Conservation (phyloP, 495 filamentous ascomycete genomes). For the Aspergillus leporis region DNA sequence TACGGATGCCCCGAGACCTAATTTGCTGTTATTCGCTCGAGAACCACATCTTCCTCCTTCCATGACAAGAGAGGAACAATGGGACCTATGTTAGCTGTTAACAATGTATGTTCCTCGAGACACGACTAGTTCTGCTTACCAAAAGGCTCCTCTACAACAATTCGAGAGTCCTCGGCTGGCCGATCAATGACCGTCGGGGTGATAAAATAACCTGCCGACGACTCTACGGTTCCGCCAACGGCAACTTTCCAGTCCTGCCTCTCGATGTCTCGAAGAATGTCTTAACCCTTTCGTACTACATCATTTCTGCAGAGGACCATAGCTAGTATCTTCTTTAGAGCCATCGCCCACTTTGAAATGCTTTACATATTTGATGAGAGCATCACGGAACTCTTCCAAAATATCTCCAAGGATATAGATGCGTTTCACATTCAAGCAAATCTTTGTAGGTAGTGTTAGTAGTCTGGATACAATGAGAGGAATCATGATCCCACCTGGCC, state of each 20-base stretch:
- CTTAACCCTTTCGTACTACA: slow-evolving; percentile 58
- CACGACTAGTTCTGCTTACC: no score
- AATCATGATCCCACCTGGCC: slow-evolving; percentile 21
- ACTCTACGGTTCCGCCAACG: slow-evolving; percentile 31
- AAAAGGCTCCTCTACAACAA: slow-evolving; percentile 51
- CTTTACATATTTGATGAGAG: slow-evolving; percentile 57
- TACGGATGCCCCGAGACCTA: slow-evolving; percentile 58
- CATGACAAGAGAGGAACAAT: slow-evolving; percentile 59
- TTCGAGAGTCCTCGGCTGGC: slow-evolving; percentile 51
- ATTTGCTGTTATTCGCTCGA: slow-evolving; percentile 56
- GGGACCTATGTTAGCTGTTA: slow-evolving; percentile 39
- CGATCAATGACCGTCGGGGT: slow-evolving; percentile 60
- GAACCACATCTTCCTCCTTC: slow-evolving; percentile 58
- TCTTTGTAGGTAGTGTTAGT: no score
- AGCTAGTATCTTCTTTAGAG: slow-evolving; percentile 38
- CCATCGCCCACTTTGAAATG: slow-evolving; percentile 49
- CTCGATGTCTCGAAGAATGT: slow-evolving; percentile 47
- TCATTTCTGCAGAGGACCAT: slow-evolving; percentile 62
- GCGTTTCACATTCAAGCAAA: slow-evolving; percentile 65
- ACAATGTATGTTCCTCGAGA: no score
- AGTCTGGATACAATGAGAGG: no score
- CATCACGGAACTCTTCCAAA: slow-evolving; percentile 60
- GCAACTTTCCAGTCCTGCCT: slow-evolving; percentile 46
- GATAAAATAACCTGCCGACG: slow-evolving; percentile 53
- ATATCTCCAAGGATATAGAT: slow-evolving; percentile 70